phyloP scores from a whole-genome alignment of 2,329 filamentous ascomycete genomes.

The Talaromyces amestolkiae region DNA sequence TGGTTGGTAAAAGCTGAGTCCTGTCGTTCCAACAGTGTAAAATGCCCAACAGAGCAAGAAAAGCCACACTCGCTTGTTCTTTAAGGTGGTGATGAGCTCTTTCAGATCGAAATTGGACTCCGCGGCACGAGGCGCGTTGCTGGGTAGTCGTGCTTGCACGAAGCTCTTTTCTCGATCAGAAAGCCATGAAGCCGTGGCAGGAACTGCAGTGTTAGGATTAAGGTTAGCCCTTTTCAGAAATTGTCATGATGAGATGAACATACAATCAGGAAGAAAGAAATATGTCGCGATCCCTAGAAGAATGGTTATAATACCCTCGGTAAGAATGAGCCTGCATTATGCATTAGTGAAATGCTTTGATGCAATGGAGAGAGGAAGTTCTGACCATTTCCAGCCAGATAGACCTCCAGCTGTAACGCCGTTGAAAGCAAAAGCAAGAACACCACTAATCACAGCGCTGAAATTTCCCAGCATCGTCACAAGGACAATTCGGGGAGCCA shows the following conservation, averaged over 20 bases:
- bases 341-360: background rate
- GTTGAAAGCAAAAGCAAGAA: constrained; percentile 1
- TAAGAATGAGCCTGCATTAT: constrained; percentile 2
- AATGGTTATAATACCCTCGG: constrained; percentile 43
- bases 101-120: background rate
- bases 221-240: constrained; percentile 22
- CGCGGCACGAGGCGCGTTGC: background rate
- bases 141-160: background rate
- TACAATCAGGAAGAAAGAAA: constrained; percentile 38
- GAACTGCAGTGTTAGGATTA: background rate
- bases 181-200: background rate
- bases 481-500: background rate
- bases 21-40: constrained; percentile 48
- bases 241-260: background rate
- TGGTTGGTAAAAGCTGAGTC: constrained; percentile 44
- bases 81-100: constrained; percentile 31
- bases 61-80: constrained; percentile 44
- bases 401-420: background rate
- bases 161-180: background rate
- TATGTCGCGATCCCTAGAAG: constrained; percentile 33
- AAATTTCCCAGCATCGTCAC: background rate
- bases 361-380: background rate
- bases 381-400: background rate
- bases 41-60: constrained; percentile 49
- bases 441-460: background rate